Evolutionary conservation across 2,329 filamentous ascomycete species (phyloP), one percentile per base, ranked within the genome.

Genomic region (Phaeosphaeriaceae sp.): DNA sequence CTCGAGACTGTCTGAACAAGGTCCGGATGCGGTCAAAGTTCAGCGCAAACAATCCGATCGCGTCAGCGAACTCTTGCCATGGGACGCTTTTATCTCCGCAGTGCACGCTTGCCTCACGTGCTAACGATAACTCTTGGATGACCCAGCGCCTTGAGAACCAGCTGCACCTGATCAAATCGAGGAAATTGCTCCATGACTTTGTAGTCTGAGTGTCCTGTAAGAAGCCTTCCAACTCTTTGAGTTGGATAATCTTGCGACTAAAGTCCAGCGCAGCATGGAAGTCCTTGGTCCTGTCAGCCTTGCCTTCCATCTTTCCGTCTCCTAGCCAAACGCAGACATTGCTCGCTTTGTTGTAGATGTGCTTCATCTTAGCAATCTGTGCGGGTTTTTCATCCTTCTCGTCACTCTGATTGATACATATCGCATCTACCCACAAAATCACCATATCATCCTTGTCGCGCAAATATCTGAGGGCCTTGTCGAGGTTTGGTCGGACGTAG

Each of bases 11-110:
- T 11, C 27, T 31, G 27, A 31, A 31, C 11, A 31, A 31, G 27
- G 27, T 31, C 27, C 27, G 27, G 11, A 31, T 31, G 27, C 27
- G 27, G 27, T 62, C 48, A 15, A 56, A 58, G 33, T 61, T 11
- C 48, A 27, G 31, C 17, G 47, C 51, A 25, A 68, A 66, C 6
- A 68, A 27, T 1, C 40, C 46, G n/a, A 69, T 53, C 15, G 67
- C 68, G 41, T 70, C 68, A 2, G 52, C 42, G 42, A 71, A 67
- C 19, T 69, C 66, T n/a, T 44, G 27, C 68, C 67, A 72, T 10
- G 77, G 70, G 5, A 82, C 69, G 1, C 24, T 19, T 2, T 20
- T 6, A 9, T 53, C 20, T 7, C 54, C 54, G 21, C 51, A 56
- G 21, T 52, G 57, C 3, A 62, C 46, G 2, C 47, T 56, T 7